Percentiles rank a stretch among this genome's conserved stretches.
Evolutionary conservation across 495 filamentous ascomycete species (phyloP).

Genomic region (Cairneyella variabilis): DNA sequence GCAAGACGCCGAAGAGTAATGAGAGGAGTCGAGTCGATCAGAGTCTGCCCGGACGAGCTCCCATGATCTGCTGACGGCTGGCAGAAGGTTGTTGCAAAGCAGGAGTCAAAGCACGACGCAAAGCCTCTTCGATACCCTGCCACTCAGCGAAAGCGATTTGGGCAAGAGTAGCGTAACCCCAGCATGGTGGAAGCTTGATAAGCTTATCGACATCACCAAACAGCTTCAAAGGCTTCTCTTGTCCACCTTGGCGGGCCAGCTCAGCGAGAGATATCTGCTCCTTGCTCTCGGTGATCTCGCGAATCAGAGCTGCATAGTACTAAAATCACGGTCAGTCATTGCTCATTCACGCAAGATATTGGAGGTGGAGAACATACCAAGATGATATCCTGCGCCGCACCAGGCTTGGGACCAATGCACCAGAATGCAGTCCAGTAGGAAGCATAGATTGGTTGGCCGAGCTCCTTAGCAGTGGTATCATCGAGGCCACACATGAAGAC

Average conservation of each 20-base stretch:
- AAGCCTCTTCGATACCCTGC: constrained; percentile 33
- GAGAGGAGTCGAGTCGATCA: too few relatives aligned
- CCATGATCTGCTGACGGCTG: too few relatives aligned
- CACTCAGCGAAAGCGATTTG: constrained; percentile 35
- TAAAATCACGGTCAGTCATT: constrained; percentile 27
- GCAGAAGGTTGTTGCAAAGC: too few relatives aligned
- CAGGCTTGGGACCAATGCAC: constrained; percentile 37
- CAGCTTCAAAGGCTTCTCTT: constrained; percentile 35
- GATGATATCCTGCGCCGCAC: constrained; percentile 37
- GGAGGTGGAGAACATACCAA: constrained; percentile 33
- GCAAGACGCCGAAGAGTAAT: too few relatives aligned
- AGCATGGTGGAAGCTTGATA: constrained; percentile 26
- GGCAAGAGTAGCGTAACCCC: constrained; percentile 33
- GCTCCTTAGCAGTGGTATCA: constrained; percentile 17
- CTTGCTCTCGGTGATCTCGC: constrained; percentile 36
- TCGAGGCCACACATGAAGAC: constrained; percentile 23
- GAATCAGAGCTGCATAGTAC: constrained; percentile 52
- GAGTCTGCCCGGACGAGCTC: too few relatives aligned
- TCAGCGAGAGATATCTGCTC: constrained; percentile 32
- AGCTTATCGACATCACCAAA: constrained; percentile 37
- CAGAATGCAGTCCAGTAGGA: constrained; percentile 38
- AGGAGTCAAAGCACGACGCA: constrained; percentile 23
- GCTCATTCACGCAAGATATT: not conserved
- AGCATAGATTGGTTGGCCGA: constrained; percentile 33
- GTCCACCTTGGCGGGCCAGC: constrained; percentile 18